Base-by-base conservation (phyloP, 2,329 filamentous ascomycete species). In the Daldinia sp. region DNA sequence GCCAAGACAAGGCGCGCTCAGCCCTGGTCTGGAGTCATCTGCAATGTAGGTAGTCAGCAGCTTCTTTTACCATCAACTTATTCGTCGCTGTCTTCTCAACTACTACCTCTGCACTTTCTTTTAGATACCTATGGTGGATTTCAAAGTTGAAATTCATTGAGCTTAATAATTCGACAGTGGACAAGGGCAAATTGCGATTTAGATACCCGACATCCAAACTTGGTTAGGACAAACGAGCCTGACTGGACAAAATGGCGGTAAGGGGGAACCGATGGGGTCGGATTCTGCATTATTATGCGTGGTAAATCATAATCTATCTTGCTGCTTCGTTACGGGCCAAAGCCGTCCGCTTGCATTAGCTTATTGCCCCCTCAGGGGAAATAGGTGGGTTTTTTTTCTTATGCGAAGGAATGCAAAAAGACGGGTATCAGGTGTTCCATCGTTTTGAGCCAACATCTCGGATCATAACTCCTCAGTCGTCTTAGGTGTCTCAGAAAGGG, bases 281-380 rank as follows among this genome's bases (percentile, higher is more conserved):
- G 60, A 39, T 50, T 35, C 55, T 65, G 41, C 48, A 63, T 41
- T 44, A 41, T 41, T 28, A 65, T 68, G 57, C 60, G 33, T 46
- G 67, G 61, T 44, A 68, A 68, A 70, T 70, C 68, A 59, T 48
- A 70, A 70, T 70, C 50, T 60, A 64, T 59, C 12, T 42, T 58
- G 61, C 37, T 68, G 26, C 62, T 60, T 68, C 61, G 18, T 26
- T 54, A 44, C 62, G 62, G 56, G 39, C 63, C 51, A 42, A 64
- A 48, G n/a, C 41, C 35, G 50, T 37, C 48, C 48, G 44, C 61
- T 42, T 70, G 68, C 68, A 68, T 70, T 70, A 70, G 65, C 57
- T 63, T 56, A 35, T 46, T 63, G 42, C 58, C 54, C n/a, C 54
- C n/a, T 30, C 12, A 37, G 23, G 56, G 37, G 56, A 15, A 53